Conservation (phyloP, 1,284 basidiomycete species). For the Golubevia pallescens region DNA sequence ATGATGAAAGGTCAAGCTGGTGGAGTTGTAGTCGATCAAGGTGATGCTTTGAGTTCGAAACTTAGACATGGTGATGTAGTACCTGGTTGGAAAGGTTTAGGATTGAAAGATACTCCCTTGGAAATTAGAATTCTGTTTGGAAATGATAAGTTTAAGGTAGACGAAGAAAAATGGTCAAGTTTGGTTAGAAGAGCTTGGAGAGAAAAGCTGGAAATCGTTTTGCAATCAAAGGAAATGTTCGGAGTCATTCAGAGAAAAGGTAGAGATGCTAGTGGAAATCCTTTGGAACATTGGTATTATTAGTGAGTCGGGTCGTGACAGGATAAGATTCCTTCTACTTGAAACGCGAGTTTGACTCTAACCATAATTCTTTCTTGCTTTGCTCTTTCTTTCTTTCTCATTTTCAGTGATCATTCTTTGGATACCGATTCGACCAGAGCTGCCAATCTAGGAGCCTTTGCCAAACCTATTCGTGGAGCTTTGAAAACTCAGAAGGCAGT, state of each 20-base stretch:
- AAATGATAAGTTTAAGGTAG: too few species aligned
- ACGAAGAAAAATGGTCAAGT: neutral
- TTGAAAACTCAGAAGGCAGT: constrained; percentile 51
- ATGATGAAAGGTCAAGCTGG: constrained; percentile 54
- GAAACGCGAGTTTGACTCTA: neutral
- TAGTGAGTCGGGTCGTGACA: constrained; percentile 8
- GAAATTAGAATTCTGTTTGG: neutral
- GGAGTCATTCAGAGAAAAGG: constrained; percentile 58
- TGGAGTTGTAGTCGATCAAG: constrained; percentile 7
- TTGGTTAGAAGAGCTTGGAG: constrained; percentile 47
- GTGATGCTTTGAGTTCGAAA: too few species aligned
- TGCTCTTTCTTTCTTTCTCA: too few species aligned
- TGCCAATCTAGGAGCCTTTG: constrained; percentile 51
- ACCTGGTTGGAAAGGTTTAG: constrained; percentile 20
- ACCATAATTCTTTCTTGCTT: too few species aligned
- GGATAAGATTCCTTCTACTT: neutral
- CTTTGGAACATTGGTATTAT: constrained; percentile 61
- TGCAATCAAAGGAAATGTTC: constrained; percentile 48
- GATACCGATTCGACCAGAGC: constrained; percentile 47
- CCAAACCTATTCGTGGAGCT: constrained; percentile 60
- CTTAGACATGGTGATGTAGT: constrained; percentile 33
- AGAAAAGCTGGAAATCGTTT: constrained; percentile 47
- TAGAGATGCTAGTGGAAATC: constrained; percentile 55
- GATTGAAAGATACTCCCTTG: neutral
- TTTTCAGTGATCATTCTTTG: neutral